Evolutionary conservation across 2,329 filamentous ascomycete species (phyloP).

Genomic region (Fusarium sarcochroum): DNA sequence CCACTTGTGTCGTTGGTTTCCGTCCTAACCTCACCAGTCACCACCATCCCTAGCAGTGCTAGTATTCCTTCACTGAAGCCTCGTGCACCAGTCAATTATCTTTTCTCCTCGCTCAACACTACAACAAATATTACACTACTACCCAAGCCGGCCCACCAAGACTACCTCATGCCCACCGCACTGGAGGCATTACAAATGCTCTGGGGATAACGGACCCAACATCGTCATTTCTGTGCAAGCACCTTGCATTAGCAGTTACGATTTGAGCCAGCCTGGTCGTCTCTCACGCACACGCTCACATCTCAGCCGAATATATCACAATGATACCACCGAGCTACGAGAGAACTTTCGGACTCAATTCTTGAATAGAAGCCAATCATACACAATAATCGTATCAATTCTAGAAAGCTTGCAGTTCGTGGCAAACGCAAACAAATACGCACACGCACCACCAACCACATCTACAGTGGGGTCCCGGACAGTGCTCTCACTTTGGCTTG

Average conservation of each 20-base stretch:
- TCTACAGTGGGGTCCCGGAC: slow-evolving; percentile 22
- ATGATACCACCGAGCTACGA: slow-evolving; percentile 4
- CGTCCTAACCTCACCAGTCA: slow-evolving; percentile 20
- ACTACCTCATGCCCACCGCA: slow-evolving; percentile 25
- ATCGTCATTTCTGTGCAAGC: slow-evolving; percentile 22
- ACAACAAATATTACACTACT: slow-evolving; percentile 6
- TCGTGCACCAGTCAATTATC: slow-evolving; percentile 22
- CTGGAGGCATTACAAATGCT: slow-evolving; percentile 41
- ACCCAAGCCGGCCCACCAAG: slow-evolving; percentile 33
- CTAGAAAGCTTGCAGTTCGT: slow-evolving; percentile 31
- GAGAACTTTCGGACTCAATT: slow-evolving; percentile 4
- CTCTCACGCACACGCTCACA: slow-evolving; percentile 9
- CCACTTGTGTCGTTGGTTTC: slow-evolving; percentile 33
- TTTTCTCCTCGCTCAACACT: slow-evolving; percentile 23
- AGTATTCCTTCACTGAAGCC: slow-evolving; percentile 16
- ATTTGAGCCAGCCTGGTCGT: slow-evolving; percentile 1
- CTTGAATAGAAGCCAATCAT: slow-evolving; percentile 32
- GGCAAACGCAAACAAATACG: slow-evolving; percentile 27
- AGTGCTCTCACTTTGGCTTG: slow-evolving; percentile 21
- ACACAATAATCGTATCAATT: slow-evolving; percentile 19
- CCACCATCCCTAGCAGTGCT: slow-evolving; percentile 15
- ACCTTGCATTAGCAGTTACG: slow-evolving; percentile 5
- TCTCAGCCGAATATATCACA: slow-evolving; percentile 4
- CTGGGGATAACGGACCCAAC: slow-evolving; percentile 19
- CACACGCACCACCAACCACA: slow-evolving; percentile 19